A percentile compares a stretch with the other conserved stretches of the same genome.
These are phyloP conservation scores for Citrus hindsii DNA, from an alignment of 345 rosid genomes.

Conservation along the genomic window DNA sequence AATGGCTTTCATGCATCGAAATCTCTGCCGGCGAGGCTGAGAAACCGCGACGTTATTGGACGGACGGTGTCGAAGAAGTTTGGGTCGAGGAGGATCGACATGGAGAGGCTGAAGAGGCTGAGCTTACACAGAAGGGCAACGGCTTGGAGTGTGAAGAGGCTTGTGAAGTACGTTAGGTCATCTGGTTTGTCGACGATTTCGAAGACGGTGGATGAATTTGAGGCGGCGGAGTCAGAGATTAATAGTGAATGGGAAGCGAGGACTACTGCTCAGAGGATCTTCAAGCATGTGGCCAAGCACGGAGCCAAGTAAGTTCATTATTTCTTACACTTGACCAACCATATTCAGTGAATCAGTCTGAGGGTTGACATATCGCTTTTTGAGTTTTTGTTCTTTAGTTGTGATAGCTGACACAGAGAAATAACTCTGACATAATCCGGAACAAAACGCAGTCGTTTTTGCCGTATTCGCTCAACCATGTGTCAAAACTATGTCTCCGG, in stretches of 20 bases:
- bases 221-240: slow-evolving; percentile 38
- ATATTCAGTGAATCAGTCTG: too few relatives aligned
- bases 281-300: slow-evolving; percentile 48
- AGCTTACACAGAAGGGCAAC: slow-evolving; percentile 31
- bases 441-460: too few relatives aligned
- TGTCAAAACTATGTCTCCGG: too few relatives aligned
- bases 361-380: too few relatives aligned
- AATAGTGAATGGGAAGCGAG: slow-evolving; percentile 56
- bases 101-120: slow-evolving; percentile 48
- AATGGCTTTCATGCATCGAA: slow-evolving; percentile 3
- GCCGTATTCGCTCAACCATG: too few relatives aligned
- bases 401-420: too few relatives aligned
- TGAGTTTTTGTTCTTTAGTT: too few relatives aligned
- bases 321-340: too few relatives aligned
- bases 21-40: slow-evolving; percentile 28
- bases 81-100: slow-evolving; percentile 35
- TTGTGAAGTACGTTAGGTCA: slow-evolving; percentile 37
- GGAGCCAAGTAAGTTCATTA: slow-evolving; percentile 43
- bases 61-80: slow-evolving; percentile 15
- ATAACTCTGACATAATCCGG: too few relatives aligned
- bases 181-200: slow-evolving; percentile 53
- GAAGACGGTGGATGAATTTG: slow-evolving; percentile 40
- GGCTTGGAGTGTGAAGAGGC: slow-evolving; percentile 53
- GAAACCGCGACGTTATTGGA: not conserved
- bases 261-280: slow-evolving; percentile 40